Conservation (phyloP, 2,329 filamentous ascomycete species). For the Ophiocordyceps robertsii region DNA sequence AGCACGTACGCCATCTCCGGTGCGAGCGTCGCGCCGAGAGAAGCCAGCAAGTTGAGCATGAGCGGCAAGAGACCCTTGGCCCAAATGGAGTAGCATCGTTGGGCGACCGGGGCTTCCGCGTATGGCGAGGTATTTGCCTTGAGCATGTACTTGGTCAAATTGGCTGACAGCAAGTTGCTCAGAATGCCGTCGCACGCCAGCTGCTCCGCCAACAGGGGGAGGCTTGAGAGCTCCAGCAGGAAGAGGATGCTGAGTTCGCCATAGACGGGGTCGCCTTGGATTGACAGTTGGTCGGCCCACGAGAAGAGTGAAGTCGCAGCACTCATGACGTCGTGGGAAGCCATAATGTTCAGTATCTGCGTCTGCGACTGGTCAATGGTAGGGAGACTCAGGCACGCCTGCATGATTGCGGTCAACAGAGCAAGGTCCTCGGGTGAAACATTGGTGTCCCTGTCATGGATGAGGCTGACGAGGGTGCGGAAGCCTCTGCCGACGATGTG, state of each 20-base stretch:
- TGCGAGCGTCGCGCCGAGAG: slow-evolving; percentile 69
- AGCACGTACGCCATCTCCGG: slow-evolving; percentile 77
- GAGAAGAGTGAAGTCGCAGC: slow-evolving; percentile 81
- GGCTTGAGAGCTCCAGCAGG: slow-evolving; percentile 71
- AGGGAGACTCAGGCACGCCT: slow-evolving; percentile 69
- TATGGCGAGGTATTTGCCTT: slow-evolving; percentile 63
- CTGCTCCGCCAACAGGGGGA: slow-evolving; percentile 74
- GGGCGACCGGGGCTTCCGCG: slow-evolving; percentile 51
- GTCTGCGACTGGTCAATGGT: slow-evolving; percentile 58
- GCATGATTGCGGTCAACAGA: slow-evolving; percentile 75
- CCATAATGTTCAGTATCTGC: slow-evolving; percentile 58
- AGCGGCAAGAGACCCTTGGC: slow-evolving; percentile 75
- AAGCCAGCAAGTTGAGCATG: slow-evolving; percentile 73
- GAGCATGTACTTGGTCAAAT: slow-evolving; percentile 64
- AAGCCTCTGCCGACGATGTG: slow-evolving; percentile 72
- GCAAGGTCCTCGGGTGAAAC: slow-evolving; percentile 67
- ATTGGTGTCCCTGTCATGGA: slow-evolving; percentile 59
- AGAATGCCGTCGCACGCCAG: slow-evolving; percentile 80
- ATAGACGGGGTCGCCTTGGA: slow-evolving; percentile 75
- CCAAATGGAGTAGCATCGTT: slow-evolving; percentile 83
- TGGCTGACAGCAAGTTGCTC: slow-evolving; percentile 64
- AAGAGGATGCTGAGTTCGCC: slow-evolving; percentile 86
- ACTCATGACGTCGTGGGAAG: slow-evolving; percentile 60
- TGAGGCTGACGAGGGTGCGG: slow-evolving; percentile 62
- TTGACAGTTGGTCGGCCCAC: slow-evolving; percentile 75